Evolutionary conservation across 192 early-diverging fungal species (phyloP), one percentile per base, ranked within the genome.

Genomic region (Podila minutissima): DNA sequence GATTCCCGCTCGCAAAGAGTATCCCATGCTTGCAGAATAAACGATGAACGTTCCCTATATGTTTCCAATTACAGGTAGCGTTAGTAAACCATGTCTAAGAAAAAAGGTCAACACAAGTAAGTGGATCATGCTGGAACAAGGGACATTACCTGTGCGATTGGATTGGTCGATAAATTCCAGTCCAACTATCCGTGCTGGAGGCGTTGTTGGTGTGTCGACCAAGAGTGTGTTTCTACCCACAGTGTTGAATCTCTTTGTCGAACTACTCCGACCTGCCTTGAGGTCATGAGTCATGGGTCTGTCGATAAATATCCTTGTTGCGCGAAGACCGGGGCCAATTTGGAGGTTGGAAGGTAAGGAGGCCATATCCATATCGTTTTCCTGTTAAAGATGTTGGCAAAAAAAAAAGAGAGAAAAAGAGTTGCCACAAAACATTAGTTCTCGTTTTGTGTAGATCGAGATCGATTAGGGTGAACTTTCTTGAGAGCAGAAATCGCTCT

Each of bases 231-330:
- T 61, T 53, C 15, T 62, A 8, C 35, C 53, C 0, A 55, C 24
- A 41, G 49, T 53, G 37, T 60, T 72, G 38, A 68, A 68, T 19
- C 75, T 48, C 49, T 46, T 55, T 24, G 59, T 10, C 4, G 70
- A 55, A 10, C 17, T 53, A n/a, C 53, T 55, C 19, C 15, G 28
- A 22, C 49, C 29, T 29, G 32, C 51, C 29, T 28, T 51, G 35
- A 59, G 33, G 31, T 22, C 12, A 19, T 46, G 51, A 4, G 24
- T 32, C 51, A 64, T 35, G 28, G 71, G 62, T 46, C 64, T 68
- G 33, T 81, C 67, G 35, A 73, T 65, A 57, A 81, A 59, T 35
- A 81, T 64, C 67, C 49, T 68, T 24, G 77, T 61, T 38, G 71
- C 77, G 62, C 58, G 57, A 22, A 72, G 59, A 12, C 49, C 55